Base-by-base conservation (phyloP, 148 eudicot genomes). In the Drosera capensis region DNA sequence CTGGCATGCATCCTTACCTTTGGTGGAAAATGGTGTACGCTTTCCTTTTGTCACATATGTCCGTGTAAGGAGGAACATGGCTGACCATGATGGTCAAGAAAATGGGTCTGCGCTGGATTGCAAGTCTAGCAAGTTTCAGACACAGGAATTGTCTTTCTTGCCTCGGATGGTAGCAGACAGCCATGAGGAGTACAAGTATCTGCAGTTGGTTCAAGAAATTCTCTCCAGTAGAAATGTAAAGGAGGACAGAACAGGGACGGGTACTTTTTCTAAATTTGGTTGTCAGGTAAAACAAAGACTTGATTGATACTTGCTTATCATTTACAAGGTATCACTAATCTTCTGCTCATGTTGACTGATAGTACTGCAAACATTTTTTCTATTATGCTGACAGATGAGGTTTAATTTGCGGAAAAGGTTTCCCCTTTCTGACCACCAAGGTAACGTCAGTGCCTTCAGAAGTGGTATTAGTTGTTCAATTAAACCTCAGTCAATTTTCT, bases 401-500 rank as follows among this genome's bases (percentile, higher is more conserved):
- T 90, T 78, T 74, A 85, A 85, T 82, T 60, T 90, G 60, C 78
- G 95, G 11, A 76, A 70, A 58, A 75, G 75, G 25, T 85, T 85
- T 60, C 99, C 94, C 18, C 79, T 79, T n/a, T 25, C 77, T 83
- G 24, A 83, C 94, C n/a, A 79, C 94, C 25, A 83, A 83, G 87
- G 94, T 62, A 58, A 9, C n/a, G 63, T 54, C 8, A 8, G 52
- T 8, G 35, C 49, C 46, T 51, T 24, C 55, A 13, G 14, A 34
- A 34, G 2, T 34, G 13, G n/a, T 2, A 34, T 34, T 34, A 9
- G 38, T 34, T 0, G 2, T 5, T 34, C n/a, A n/a, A n/a, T n/a
- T n/a, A n/a, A n/a, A n/a, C n/a, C n/a, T n/a, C n/a, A n/a, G n/a
- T n/a, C n/a, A n/a, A n/a, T n/a, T n/a, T n/a, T n/a, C n/a, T n/a